Evolutionary conservation across 1,284 basidiomycete genomes (phyloP), one percentile per base, ranked within the genome.

Genomic region (Tilletia walkeri): DNA sequence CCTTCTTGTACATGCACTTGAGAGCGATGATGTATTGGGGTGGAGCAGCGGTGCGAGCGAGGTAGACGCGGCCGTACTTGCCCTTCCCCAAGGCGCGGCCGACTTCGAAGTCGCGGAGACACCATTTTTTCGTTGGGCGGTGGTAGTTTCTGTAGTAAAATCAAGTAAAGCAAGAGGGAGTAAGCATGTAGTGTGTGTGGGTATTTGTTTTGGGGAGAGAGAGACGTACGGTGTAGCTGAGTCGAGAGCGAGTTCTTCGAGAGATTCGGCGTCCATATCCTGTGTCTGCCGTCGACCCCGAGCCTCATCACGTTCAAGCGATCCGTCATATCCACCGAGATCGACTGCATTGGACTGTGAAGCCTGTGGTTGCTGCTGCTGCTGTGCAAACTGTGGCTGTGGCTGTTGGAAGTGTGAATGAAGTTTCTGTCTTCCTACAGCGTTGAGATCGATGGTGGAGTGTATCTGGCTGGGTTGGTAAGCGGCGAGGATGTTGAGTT

Each of bases 51-150:
- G 96, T 99, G 67, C 95, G 90, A 53, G 96, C 94, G 89, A 99
- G 94, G 87, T 99, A 99, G 36, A 99, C 96, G 0, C 94, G 92
- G 0, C 96, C 96, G 79, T 99, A 99, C 86, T 98, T 98, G 72
- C 96, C 96, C 84, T 99, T 98, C 38, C 96, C 96, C 0, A 99
- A 88, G 2, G 94, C 94, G 9, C 94, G 89, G 14, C 96, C 96
- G 76, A 99, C 95, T 76, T 97, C 93, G 81, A 99, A 98, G 69
- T 90, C 88, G 73, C 89, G 88, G 9, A 99, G 86, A 54, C 88
- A 89, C 92, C 93, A 95, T 79, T 91, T 76, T 1, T 78, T 75
- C 7, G 79, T 82, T 1, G 81, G 80, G 4, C 78, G 78, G 67
- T 78, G 74, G 24, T 69, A 49, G 49, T 72, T 30, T 34, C 75